Percentiles rank a stretch among this genome's conserved stretches.
Conservation (phyloP, 1,284 basidiomycete genomes). For the Rhodotorula sp. region DNA sequence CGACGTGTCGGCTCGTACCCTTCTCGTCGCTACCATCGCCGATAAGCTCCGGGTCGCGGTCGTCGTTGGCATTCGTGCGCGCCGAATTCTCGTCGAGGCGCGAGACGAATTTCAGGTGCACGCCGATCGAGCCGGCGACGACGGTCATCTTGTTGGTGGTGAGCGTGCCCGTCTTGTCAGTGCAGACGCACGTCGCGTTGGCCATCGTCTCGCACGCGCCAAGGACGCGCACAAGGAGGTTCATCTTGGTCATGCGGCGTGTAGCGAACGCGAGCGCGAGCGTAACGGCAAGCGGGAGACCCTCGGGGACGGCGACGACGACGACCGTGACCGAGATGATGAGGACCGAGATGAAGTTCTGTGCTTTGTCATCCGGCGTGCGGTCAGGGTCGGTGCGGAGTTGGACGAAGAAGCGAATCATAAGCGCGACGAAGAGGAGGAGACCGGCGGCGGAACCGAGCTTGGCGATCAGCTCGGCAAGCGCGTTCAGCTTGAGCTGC, state of each 20-base stretch:
- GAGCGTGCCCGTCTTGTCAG: conserved; percentile 57
- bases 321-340: conserved; percentile 94
- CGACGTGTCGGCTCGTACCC: background rate
- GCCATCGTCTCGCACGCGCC: conserved; percentile 99
- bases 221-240: conserved; percentile 89
- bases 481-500: conserved; percentile 86
- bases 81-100: conserved; percentile 71
- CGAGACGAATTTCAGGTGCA: conserved; percentile 89
- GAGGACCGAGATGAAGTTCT: conserved; percentile 88
- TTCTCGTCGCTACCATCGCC: conserved; percentile 32
- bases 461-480: conserved; percentile 94
- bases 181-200: conserved; percentile 76
- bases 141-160: conserved; percentile 95
- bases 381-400: conserved; percentile 46
- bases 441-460: conserved; percentile 80
- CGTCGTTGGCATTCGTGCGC: conserved; percentile 72
- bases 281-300: conserved; percentile 88
- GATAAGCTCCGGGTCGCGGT: conserved; percentile 52
- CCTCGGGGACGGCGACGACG: conserved; percentile 93
- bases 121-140: conserved; percentile 90
- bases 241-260: conserved; percentile 93
- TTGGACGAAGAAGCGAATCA: conserved; percentile 65
- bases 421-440: conserved; percentile 76
- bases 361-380: conserved; percentile 77
- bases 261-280: conserved; percentile 96